These are phyloP conservation scores for Pyrenophora tritici-repentis DNA, from an alignment of 2,329 filamentous ascomycete genomes.

Conservation along the genomic window DNA sequence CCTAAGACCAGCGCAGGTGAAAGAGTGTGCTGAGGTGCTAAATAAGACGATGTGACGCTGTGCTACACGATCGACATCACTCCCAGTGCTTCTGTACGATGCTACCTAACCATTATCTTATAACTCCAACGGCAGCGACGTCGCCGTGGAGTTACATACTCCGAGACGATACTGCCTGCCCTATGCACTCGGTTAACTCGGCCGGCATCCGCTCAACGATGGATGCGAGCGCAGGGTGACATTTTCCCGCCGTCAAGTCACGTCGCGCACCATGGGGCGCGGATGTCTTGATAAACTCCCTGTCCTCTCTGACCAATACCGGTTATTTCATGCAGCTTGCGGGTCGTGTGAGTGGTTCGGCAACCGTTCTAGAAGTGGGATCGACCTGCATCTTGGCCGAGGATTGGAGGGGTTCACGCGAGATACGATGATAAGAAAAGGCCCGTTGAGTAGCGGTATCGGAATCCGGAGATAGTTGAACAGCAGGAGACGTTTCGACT, in stretches of 20 bases:
- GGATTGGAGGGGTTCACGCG: conserved; percentile 9
- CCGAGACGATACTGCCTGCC: conserved; percentile 1
- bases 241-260: conserved; percentile 17
- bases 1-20: neutral
- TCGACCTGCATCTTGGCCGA: conserved; percentile 7
- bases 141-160: conserved; percentile 24
- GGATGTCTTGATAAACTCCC: conserved; percentile 6
- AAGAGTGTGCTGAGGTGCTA: neutral
- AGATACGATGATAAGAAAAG: conserved; percentile 20
- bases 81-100: conserved; percentile 14
- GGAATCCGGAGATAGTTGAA: neutral
- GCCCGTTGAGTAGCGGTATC: conserved; percentile 8
- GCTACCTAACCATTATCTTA: neutral
- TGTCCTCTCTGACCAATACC: conserved; percentile 11
- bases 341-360: conserved; percentile 14
- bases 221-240: conserved; percentile 14
- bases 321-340: conserved; percentile 3
- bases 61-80: neutral
- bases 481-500: neutral
- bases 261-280: neutral
- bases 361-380: conserved; percentile 12
- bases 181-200: neutral
- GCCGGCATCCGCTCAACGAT: conserved; percentile 7
- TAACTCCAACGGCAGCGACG: conserved; percentile 9
- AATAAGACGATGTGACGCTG: neutral